These are phyloP conservation scores for Scenedesmus sp. DNA, from an alignment of 163 green algal species.

Conservation along the genomic window DNA sequence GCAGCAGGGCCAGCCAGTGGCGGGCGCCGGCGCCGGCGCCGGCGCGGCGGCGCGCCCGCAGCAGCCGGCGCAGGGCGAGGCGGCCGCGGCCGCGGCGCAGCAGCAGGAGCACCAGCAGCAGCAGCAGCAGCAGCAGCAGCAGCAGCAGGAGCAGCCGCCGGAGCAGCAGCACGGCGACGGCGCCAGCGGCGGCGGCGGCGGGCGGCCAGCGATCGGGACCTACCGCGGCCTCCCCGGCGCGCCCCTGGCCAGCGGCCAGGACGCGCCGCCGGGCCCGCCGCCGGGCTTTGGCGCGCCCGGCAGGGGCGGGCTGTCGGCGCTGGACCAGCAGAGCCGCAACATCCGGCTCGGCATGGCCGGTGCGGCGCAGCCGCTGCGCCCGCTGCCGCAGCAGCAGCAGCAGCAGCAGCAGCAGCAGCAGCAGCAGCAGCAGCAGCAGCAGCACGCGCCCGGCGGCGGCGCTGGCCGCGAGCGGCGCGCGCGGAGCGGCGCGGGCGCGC, in stretches of 20 bases:
- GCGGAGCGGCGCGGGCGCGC: no score
- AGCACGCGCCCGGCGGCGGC: no score
- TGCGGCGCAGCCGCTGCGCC: no score
- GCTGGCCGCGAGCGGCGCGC: no score
- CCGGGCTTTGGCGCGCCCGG: neutral
- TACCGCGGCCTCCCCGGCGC: no score
- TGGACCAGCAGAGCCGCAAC: neutral
- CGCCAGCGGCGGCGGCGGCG: neutral
- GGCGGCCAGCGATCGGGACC: no score
- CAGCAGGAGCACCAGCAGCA: neutral
- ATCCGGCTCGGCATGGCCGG: neutral
- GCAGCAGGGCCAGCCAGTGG: neutral
- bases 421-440: no score
- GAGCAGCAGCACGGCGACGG: slow-evolving; percentile 3
- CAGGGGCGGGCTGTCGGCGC: neutral
- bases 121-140: slow-evolving; percentile 29
- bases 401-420: no score
- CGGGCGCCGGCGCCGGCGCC: no score
- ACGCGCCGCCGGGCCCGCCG: neutral
- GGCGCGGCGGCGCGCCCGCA: neutral
- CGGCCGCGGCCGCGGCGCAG: no score
- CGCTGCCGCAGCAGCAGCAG: no score
- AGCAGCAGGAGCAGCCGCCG: slow-evolving; percentile 1
- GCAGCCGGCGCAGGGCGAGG: neutral
- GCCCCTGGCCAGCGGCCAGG: no score